Evolutionary conservation across 2,329 filamentous ascomycete genomes (phyloP).

Genomic region (Monosporascus ibericus): DNA sequence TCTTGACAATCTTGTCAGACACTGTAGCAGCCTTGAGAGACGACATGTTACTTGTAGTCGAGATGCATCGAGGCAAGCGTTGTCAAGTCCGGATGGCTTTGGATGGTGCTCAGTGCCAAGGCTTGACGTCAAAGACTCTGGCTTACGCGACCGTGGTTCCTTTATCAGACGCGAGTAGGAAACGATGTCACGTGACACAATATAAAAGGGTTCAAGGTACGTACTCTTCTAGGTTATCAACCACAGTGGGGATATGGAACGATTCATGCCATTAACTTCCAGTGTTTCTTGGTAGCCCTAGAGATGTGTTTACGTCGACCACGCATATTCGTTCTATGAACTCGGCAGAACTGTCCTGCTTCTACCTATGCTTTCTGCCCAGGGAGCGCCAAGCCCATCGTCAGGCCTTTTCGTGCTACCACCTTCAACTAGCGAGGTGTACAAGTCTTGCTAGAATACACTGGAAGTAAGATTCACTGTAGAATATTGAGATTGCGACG

Average conservation of each 20-base stretch:
- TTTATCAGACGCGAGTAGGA: background rate
- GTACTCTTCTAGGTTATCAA: background rate
- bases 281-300: background rate
- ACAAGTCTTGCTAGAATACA: no score
- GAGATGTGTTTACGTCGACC: background rate
- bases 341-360: background rate
- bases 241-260: no score
- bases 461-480: no score
- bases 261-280: no score
- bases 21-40: slow-evolving; percentile 41
- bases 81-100: background rate
- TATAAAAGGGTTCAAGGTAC: background rate
- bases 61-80: slow-evolving; percentile 17
- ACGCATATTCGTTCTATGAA: background rate
- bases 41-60: slow-evolving; percentile 31
- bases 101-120: background rate
- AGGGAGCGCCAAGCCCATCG: background rate
- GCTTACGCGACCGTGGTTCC: background rate
- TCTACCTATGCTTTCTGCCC: background rate
- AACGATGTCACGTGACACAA: background rate
- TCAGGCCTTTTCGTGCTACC: background rate
- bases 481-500: no score
- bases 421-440: no score
- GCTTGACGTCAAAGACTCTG: slow-evolving; percentile 8
- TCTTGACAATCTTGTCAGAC: slow-evolving; percentile 30